Percentiles rank a stretch among this genome's conserved stretches.
Evolutionary conservation across 805 yeast genomes (phyloP).

Genomic region (Saccharomycopsis sp.): DNA sequence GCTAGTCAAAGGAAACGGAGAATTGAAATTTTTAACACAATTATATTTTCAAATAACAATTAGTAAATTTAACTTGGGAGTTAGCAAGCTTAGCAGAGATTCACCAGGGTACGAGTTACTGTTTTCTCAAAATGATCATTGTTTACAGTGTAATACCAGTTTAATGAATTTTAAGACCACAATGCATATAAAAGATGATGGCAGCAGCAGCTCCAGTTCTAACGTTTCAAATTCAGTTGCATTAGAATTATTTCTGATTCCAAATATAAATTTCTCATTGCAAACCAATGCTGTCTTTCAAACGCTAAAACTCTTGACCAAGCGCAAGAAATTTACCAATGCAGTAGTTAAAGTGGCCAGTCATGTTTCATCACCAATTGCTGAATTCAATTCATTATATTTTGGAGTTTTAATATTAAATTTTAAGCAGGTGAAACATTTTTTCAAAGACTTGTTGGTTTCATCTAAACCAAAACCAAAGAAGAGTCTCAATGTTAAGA

Average conservation of each 20-base stretch:
- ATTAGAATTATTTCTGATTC: conserved; percentile 30
- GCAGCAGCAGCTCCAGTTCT: no score
- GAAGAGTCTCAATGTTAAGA: conserved; percentile 15
- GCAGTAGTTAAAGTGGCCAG: conserved; percentile 33
- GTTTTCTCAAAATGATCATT: conserved; percentile 36
- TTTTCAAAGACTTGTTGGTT: conserved; percentile 26
- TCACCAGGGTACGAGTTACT: conserved; percentile 43
- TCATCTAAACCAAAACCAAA: conserved; percentile 19
- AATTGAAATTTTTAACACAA: conserved; percentile 10
- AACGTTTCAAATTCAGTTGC: conserved; percentile 21
- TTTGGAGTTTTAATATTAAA: conserved; percentile 29
- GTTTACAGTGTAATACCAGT: conserved; percentile 33
- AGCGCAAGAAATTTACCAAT: conserved; percentile 3
- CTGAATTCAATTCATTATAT: conserved; percentile 38
- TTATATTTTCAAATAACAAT: conserved; percentile 13
- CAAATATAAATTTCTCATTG: conserved; percentile 33
- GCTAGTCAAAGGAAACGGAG: neutral
- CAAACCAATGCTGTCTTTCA: conserved; percentile 35
- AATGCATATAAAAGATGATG: conserved; percentile 23
- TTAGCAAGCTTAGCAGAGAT: conserved; percentile 27
- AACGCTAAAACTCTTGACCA: conserved; percentile 24
- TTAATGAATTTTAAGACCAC: conserved; percentile 32
- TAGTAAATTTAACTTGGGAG: conserved; percentile 24
- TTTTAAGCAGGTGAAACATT: conserved; percentile 18
- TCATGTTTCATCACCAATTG: conserved; percentile 36